Percentiles rank a stretch among this genome's conserved stretches.
Conservation (phyloP, 306 rosid species). For the Mimosa pudica region DNA sequence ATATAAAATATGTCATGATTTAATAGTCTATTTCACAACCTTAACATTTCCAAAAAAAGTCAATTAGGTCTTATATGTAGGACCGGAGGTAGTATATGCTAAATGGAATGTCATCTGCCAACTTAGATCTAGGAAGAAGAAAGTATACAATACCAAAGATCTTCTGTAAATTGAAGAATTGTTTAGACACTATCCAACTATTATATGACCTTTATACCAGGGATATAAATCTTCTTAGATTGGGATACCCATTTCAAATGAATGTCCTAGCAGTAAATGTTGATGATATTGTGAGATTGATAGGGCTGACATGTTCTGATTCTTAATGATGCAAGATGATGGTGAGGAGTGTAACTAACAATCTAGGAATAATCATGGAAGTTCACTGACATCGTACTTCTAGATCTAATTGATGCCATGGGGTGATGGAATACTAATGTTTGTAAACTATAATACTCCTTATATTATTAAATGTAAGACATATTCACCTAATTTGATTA, state of each 20-base stretch:
- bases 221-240: conserved; percentile 40
- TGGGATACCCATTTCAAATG: conserved; percentile 37
- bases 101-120: too few relatives aligned
- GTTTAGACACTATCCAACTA: conserved; percentile 39
- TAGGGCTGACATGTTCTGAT: conserved; percentile 31
- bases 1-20: too few relatives aligned
- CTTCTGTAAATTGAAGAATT: conserved; percentile 44
- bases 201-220: conserved; percentile 46
- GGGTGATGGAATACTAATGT: conserved; percentile 36
- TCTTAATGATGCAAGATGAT: conserved; percentile 38
- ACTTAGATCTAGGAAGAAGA: too few relatives aligned
- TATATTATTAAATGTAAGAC: too few relatives aligned
- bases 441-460: background rate
- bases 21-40: too few relatives aligned
- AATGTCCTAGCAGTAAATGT: conserved; percentile 38
- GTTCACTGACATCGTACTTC: conserved; percentile 16
- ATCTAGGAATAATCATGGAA: conserved; percentile 40
- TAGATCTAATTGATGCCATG: conserved; percentile 38
- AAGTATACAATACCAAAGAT: conserved; percentile 32
- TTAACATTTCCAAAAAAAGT: too few relatives aligned
- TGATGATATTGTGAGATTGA: conserved; percentile 35
- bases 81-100: conserved; percentile 35
- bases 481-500: too few relatives aligned
- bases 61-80: conserved; percentile 20
- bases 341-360: conserved; percentile 34